Evolutionary conservation across 345 rosid genomes (phyloP), one percentile per base, ranked within the genome.

Genomic region (Brassica nigra): DNA sequence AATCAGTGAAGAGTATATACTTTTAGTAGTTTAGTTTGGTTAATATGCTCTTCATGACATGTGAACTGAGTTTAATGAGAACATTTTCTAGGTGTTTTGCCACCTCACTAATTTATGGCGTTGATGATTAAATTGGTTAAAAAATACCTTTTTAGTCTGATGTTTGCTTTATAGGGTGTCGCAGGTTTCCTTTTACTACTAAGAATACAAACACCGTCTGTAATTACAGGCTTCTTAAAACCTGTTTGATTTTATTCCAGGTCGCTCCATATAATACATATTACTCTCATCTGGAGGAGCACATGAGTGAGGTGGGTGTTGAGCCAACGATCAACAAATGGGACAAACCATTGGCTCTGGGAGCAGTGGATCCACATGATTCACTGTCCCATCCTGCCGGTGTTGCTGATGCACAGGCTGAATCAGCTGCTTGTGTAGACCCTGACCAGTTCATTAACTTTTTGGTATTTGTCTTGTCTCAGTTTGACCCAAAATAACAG

Each of bases 361-460:
- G 98, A 83, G 85, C 87, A 62, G 86, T 92, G 79, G 99, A 93
- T 87, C 97, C 97, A 12, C 99, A 96, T 29, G 99, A 96, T 81
- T 93, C 98, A 30, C 77, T 92, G 59, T 90, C 97, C 73, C 99
- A 96, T 88, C 95, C 99, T 64, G 99, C 99, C 2, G 99, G 99
- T 27, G 94, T 89, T 8, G 91, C 98, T 72, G 99, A 93, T 83
- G 88, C 87, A 78, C 98, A 90, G 82, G 87, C 98, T 16, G 98
- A 96, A 83, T 81, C 97, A 80, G 97, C 98, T 20, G 66, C 90
- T 34, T 86, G 80, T 44, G 76, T 96, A 63, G 97, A 96, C 76
- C 95, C 97, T 76, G 98, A 96, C 81, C 99, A 90, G 70, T 92
- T 96, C 82, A 87, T 93, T 5, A 89, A 90, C 81, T 96, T 96